Base-by-base conservation (phyloP, 768 basidiomycete genomes). In the Boletus pseudo-olivaceus region DNA sequence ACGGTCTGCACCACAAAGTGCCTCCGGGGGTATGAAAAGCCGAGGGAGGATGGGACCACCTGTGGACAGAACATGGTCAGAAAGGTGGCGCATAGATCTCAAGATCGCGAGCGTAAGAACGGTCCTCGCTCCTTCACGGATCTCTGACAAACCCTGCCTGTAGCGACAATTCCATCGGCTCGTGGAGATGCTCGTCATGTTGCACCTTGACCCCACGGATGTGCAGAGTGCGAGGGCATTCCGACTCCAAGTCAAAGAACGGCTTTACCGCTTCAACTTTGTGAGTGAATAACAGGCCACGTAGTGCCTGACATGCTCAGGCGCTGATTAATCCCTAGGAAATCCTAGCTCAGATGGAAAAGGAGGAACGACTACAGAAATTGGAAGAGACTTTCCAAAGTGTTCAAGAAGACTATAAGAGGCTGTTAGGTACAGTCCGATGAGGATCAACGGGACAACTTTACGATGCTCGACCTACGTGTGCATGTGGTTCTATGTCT, bases 91-190 rank as follows among this genome's bases (percentile, higher is more conserved):
- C 60, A 81, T 73, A 58, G 83, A 95, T 54, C 72, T 93, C 20
- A 98, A 98, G 75, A 85, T 98, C 44, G 97, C 95, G 1, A 83
- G 84, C 60, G 94, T 97, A 71, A 65, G 78, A 26, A 37, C 0
- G 6, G 27, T 69, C 3, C 14, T 15, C 33, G 17, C 7, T 15
- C 47, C 4, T 42, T 27, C 35, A 19, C 43, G 40, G 39, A 46
- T 48, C 14, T 50, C 49, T 48, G 52, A 47, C 46, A 17, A 47
- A 43, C 15, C 33, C 30, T 15, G 1, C 26, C 46, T 51, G 35
- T 63, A 97, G 93, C 85, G 97, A 43, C 97, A 99, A 78, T 99
- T 96, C 72, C 80, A 90, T 41, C 83, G 97, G 30, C 78, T 98
- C 23, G 73, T 90, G 37, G 97, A 99, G 72, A 97, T 97, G 91